Conservation (phyloP, 257 asterid species). For the Cinchona pubescens region DNA sequence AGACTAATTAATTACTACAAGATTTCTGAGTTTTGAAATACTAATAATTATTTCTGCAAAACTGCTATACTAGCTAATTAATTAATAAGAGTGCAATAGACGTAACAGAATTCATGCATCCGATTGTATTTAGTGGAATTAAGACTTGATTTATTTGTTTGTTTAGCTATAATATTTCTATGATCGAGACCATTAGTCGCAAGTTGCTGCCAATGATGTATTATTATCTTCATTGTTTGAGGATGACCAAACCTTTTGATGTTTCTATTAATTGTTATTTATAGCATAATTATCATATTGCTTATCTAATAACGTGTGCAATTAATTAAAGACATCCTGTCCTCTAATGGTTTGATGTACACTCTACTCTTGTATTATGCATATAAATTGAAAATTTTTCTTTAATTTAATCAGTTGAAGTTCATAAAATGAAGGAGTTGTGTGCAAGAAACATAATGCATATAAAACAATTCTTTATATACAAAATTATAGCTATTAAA, state of each 20-base stretch:
- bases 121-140: no score
- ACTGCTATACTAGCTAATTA: no score
- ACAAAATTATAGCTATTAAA: background rate
- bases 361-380: background rate
- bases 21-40: background rate
- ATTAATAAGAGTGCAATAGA: no score
- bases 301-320: background rate
- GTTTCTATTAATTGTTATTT: background rate
- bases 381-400: background rate
- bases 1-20: no score
- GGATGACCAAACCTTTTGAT: background rate
- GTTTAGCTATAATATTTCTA: background rate
- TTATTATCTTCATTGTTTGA: background rate
- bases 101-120: no score
- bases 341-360: background rate
- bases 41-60: background rate
- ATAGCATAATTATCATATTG: background rate
- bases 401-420: background rate
- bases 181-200: background rate
- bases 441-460: background rate
- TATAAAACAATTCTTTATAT: background rate
- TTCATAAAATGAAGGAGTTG: background rate
- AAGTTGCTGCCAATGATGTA: constrained; percentile 2
- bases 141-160: no score
- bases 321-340: background rate